Base-by-base conservation (phyloP, 305 asterid genomes). In the Andrographis paniculata region DNA sequence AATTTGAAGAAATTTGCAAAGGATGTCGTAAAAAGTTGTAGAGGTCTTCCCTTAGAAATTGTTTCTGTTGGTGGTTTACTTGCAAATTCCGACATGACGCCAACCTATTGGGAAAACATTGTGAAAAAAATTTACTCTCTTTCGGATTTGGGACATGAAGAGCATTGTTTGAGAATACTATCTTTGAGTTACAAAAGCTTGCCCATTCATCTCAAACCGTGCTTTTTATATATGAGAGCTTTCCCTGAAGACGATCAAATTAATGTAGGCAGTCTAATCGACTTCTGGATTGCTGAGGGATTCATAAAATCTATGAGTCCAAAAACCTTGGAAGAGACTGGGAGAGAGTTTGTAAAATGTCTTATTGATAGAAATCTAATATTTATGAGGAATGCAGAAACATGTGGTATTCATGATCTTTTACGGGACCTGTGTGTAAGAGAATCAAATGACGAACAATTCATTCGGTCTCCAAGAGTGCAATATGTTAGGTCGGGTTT, bases 181-280 rank as follows among this genome's bases (percentile, higher is more conserved):
- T 30, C 42, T 1, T 19, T 49, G 23, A 49, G 53, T 17, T 48
- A 48, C 12, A 1, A 15, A 14, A 22, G 3, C 27, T 31, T 31
- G 55, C 42, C 42, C 1, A 35, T 49, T 17, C 55, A 31, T 49
- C 55, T 3, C 15, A 49, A 49, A 16, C 43, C 55, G 2, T 30
- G 1, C n/a, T 30, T 49, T 12, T 20, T 49, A 1, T 17, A 31
- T 14, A 1, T 35, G 14, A 35, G 55, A 49, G 17, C 9, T 11
- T 49, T 14, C 18, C 1, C 19, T 8, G 55, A 49, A 11, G 55
- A 49, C 19, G 27, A 2, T 0, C 24, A 0, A 14, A 49, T 49
- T 13, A 1, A 18, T 5, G 55, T n/a, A 11, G 1, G 1, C 1
- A 1, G 14, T 0, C 17, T 49, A 30, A 49, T 49, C 3, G 1